phyloP scores from a whole-genome alignment of 192 early-diverging fungal species.

The Coemansia brasiliensis region DNA sequence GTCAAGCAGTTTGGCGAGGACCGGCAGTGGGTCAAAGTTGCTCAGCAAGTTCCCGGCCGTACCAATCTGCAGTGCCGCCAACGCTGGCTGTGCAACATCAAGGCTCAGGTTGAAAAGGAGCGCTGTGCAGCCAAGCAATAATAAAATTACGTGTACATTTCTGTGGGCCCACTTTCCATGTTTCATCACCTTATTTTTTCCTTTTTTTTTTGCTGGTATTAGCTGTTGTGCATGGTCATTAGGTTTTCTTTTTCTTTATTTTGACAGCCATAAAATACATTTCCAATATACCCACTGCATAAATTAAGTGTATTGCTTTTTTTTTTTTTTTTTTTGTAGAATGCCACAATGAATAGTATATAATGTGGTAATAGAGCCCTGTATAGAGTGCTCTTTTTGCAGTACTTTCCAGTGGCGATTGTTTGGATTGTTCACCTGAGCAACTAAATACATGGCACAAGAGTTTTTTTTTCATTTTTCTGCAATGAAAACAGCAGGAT shows the following conservation, averaged over 20 bases:
- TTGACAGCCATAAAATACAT: not conserved
- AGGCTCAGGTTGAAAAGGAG: constrained; percentile 51
- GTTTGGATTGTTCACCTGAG: too few species aligned
- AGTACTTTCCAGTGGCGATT: too few species aligned
- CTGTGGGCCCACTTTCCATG: not conserved
- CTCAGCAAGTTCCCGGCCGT: constrained; percentile 48
- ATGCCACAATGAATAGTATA: constrained; percentile 1
- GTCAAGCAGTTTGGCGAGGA: constrained; percentile 52
- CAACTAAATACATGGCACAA: too few species aligned
- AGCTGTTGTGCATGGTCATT: not conserved
- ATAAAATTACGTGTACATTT: constrained; percentile 4
- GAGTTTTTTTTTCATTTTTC: not conserved
- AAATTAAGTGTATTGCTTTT: constrained; percentile 1
- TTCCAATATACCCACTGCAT: not conserved
- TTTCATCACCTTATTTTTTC: not conserved
- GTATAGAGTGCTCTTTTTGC: not conserved
- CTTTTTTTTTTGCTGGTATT: not conserved
- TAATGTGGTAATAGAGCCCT: not conserved
- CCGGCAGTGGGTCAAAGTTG: constrained; percentile 54
- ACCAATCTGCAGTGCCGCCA: constrained; percentile 53
- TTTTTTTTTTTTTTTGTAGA: too few species aligned
- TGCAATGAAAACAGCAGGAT: not conserved
- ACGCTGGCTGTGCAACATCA: constrained; percentile 57
- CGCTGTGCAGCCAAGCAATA: constrained; percentile 15
- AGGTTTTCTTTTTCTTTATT: not conserved